Evolutionary conservation across 805 yeast species (phyloP), one percentile per base, ranked within the genome.

Genomic region (Nakazawaea anatomiae): DNA sequence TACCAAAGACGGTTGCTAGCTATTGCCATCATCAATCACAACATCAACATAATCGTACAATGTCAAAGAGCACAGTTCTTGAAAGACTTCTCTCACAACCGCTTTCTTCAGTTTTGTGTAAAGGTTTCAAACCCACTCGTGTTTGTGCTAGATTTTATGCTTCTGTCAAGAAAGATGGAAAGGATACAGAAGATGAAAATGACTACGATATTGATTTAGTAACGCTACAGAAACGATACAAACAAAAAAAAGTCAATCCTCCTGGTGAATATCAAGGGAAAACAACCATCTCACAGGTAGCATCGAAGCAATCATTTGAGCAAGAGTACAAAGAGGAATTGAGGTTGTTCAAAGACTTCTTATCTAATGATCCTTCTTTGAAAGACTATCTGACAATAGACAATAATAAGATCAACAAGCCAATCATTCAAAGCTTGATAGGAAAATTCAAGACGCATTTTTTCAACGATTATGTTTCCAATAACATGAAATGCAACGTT

Each of bases 121-220:
- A n/a, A 11, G 42, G 28, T 18, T 8, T 39, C 29, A 14, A 42
- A 28, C 34, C 14, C 43, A 18, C 25, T 18, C 25, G 25, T 28
- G 34, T 18, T 30, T 43, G 9, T 28, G 34, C n/a, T 27, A 45
- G 49, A 27, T 46, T 14, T 31, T 38, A 43, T 14, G 45, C 52
- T 1, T 39, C 52, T 3, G 42, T 39, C 10, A 35, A 40, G 36
- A 28, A 42, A 28, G 47, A 36, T 12, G 25, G 11, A 2, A 30
- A 28, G 25, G 35, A 32, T 18, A 18, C 25, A 32, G 46, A 42
- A 18, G 45, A 39, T 40, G 40, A 44, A 8, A 27, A 42, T 5
- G 49, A 42, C 5, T 46, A 51, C 28, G 53, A 46, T 38, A 51
- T 46, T 43, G 53, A 51, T 42, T 30, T 46, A 14, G 42, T 46